Conservation (phyloP, 2,329 filamentous ascomycete species). For the Colletotrichum camelliae region DNA sequence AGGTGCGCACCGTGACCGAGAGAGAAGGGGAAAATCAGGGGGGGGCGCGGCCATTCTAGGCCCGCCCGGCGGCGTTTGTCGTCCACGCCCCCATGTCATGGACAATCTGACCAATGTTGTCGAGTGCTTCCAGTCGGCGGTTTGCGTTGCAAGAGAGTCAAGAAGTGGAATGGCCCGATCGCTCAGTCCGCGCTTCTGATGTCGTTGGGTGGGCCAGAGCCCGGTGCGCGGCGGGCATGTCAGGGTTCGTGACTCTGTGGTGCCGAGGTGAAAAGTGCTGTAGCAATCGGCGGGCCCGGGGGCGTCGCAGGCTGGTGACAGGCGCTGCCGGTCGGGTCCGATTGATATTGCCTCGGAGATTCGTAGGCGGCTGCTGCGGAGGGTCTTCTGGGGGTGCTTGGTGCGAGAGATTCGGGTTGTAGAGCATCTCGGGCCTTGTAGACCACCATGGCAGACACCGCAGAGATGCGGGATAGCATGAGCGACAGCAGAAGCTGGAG, state of each 20-base stretch:
- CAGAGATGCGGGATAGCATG: neutral
- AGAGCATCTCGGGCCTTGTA: neutral
- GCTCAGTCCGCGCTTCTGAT: neutral
- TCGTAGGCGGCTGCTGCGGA: neutral
- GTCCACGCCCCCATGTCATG: slow-evolving; percentile 16
- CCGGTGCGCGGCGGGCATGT: slow-evolving; percentile 9
- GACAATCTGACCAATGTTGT: neutral
- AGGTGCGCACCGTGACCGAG: neutral
- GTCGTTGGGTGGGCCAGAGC: slow-evolving; percentile 8
- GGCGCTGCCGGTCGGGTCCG: slow-evolving; percentile 10
- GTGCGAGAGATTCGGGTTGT: neutral
- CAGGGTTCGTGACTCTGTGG: slow-evolving; percentile 16
- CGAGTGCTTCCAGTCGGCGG: neutral
- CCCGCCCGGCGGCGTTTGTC: slow-evolving; percentile 12
- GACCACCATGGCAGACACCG: neutral
- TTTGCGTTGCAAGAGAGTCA: neutral
- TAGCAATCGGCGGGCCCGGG: slow-evolving; percentile 14
- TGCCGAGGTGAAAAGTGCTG: slow-evolving; percentile 16
- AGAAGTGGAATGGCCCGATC: slow-evolving; percentile 5
- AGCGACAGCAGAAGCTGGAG: neutral
- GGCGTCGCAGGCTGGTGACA: slow-evolving; percentile 5
- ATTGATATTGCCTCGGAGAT: neutral
- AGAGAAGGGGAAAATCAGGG: neutral
- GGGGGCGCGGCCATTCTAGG: slow-evolving; percentile 10
- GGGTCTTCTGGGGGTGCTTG: neutral